Evolutionary conservation across 1,139 yeast species (phyloP), one percentile per base, ranked within the genome.

Genomic region (Diutina mesorugosa): DNA sequence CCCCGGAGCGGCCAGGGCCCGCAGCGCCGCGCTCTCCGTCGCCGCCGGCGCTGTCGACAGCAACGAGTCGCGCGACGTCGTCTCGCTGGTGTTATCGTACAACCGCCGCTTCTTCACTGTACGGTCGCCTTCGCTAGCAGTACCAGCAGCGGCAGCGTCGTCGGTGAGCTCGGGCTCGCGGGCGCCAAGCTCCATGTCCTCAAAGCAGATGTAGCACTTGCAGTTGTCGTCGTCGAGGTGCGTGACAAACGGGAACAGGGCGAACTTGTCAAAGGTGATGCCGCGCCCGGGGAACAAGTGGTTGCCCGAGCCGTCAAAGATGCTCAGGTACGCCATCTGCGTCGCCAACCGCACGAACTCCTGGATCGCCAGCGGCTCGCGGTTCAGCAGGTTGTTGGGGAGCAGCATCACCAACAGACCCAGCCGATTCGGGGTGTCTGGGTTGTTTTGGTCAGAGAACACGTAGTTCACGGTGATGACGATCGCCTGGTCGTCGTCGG

Each of bases 171-270:
- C 28, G 12, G 47, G 47, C 65, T 52, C 50, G 26, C 47, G 55
- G 32, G 38, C 41, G 30, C n/a, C 30, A 4, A 8, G 38, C 21
- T 30, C 55, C 46, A 46, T 28, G 14, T 72, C 71, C 45, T 85
- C 91, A 63, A 83, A 84, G 67, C 93, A 86, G 48, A 86, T 84
- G n/a, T 89, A 73, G 63, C 93, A 86, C 4, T 69, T 69, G 14
- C 64, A 66, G 10, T 60, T 62, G 5, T 70, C 72, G 50, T 71
- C 69, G 0, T 70, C 45, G 5, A 50, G 53, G n/a, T 21, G 16
- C 1, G 21, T n/a, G 21, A 50, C 45, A 5, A 10, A 65, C 2
- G 80, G 79, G 59, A 82, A 74, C 6, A 74, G 69, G 45, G 78
- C 77, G 66, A 85, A 85, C 45, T 72, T 74, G 30, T 77, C 78